Evolutionary conservation across 1,284 basidiomycete genomes (phyloP), one percentile per base, ranked within the genome.

Genomic region (Rugosomyces carneus): DNA sequence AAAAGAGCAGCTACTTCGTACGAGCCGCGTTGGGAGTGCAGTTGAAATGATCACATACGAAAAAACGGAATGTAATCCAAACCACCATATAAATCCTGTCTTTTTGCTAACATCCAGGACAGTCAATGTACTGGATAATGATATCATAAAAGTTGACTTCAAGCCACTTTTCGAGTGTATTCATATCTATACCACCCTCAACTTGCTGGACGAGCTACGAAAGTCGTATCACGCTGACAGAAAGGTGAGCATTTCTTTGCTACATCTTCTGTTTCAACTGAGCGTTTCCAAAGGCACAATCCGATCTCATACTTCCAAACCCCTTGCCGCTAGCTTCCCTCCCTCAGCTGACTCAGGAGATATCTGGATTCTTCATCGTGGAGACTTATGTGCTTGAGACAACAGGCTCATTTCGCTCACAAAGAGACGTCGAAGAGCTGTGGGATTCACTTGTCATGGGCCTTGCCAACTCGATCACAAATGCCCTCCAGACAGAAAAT

Each of bases 351-450:
- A 85, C 90, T 32, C 86, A 97, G 65, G 91, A 98, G 65, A 91
- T 98, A 51, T 89, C 94, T n/a, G 96, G 96, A 0, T 99, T 97
- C 68, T 99, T 99, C 70, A 92, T 99, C 49, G 87, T 99, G 53
- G 96, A 99, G 65, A 84, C 81, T 4, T 88, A 97, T 60, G 94
- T 99, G 0, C 76, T 98, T 4, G 80, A 86, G 54, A 93, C 92
- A 0, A 92, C 93, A 5, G 81, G 79, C 10, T 75, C 72, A 29
- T 99, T 99, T 68, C 80, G 96, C 10, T 89, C 89, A 11, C 82
- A 89, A 57, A 75, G 82, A 27, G 93, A 99, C 54, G 87, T 99
- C 0, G 94, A 99, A 55, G 93, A 96, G 54, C 76, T 99, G 5
- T 99, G 96, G 95, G 91, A 97, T 53, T 84, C 82, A 19, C 80